Conservation (phyloP, 768 basidiomycete species). For the Amanita jacksonii region DNA sequence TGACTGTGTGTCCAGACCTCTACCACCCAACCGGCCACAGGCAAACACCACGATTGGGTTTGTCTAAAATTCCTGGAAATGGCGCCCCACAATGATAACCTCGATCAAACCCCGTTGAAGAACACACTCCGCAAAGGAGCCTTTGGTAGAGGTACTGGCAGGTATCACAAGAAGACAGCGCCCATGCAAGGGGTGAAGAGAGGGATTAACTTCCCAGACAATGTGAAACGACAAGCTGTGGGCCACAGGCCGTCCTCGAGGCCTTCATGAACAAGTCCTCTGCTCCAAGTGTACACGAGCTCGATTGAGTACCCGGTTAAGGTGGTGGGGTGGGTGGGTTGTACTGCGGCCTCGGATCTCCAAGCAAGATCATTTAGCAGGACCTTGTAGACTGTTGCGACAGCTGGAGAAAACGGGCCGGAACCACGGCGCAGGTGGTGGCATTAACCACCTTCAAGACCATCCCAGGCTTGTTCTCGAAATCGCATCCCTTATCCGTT, state of each 20-base stretch:
- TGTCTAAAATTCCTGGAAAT: conserved; percentile 55
- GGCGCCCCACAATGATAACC: conserved; percentile 41
- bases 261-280: too few relatives aligned
- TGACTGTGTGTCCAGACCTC: too few relatives aligned
- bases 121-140: conserved; percentile 46
- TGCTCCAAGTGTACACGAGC: conserved; percentile 63
- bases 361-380: conserved; percentile 54
- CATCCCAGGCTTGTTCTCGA: conserved; percentile 60
- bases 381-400: too few relatives aligned
- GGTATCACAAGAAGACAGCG: conserved; percentile 24
- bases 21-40: conserved; percentile 50
- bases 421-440: conserved; percentile 50
- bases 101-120: conserved; percentile 53
- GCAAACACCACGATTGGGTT: conserved; percentile 44
- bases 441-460: conserved; percentile 56
- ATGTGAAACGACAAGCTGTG: too few relatives aligned
- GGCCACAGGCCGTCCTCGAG: too few relatives aligned
- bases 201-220: conserved; percentile 34
- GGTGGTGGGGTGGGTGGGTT: conserved; percentile 46
- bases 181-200: conserved; percentile 16
- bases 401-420: conserved; percentile 69
- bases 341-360: conserved; percentile 59
- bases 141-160: conserved; percentile 45
- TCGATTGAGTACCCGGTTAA: conserved; percentile 62
- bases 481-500: conserved; percentile 57